A percentile compares a stretch with the other conserved stretches of the same genome.
These are phyloP conservation scores for Psidium friedrichsthalianum DNA, from an alignment of 345 rosid genomes.

Conservation along the genomic window DNA sequence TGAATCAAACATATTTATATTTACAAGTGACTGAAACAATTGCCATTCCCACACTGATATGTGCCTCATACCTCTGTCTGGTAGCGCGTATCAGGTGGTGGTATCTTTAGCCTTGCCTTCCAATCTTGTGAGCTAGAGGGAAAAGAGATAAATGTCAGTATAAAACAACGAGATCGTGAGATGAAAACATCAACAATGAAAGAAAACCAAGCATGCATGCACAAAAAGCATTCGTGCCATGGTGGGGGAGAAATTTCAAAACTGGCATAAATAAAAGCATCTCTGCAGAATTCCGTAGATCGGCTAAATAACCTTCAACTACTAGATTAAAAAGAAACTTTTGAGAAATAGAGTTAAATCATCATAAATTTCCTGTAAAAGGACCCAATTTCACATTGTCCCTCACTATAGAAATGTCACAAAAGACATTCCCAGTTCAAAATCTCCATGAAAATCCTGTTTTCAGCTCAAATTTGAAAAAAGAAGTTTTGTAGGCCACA, in stretches of 20 bases:
- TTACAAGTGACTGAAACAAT: not conserved
- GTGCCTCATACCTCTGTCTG: slow-evolving; percentile 64
- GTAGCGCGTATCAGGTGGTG: slow-evolving; percentile 72
- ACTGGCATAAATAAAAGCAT: not conserved
- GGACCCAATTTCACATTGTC: not conserved
- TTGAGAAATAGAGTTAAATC: not conserved
- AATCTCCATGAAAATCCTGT: not conserved
- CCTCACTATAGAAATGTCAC: not conserved
- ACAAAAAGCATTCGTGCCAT: not conserved
- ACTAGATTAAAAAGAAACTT: not conserved
- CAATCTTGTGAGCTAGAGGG: slow-evolving; percentile 64
- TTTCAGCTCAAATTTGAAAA: not conserved
- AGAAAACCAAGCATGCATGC: not conserved
- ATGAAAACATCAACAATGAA: not conserved
- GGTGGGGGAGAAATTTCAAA: not conserved
- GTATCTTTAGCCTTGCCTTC: slow-evolving; percentile 70
- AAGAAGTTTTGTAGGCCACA: not conserved
- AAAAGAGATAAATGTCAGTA: not conserved
- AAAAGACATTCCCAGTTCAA: not conserved
- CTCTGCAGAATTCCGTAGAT: not conserved
- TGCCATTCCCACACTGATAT: not conserved
- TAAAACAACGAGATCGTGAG: not conserved
- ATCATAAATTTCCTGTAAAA: not conserved
- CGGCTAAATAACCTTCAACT: not conserved
- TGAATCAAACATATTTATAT: not conserved